Evolutionary conservation across 805 yeast species (phyloP).

Genomic region (Kazachstania bromeliacearum): DNA sequence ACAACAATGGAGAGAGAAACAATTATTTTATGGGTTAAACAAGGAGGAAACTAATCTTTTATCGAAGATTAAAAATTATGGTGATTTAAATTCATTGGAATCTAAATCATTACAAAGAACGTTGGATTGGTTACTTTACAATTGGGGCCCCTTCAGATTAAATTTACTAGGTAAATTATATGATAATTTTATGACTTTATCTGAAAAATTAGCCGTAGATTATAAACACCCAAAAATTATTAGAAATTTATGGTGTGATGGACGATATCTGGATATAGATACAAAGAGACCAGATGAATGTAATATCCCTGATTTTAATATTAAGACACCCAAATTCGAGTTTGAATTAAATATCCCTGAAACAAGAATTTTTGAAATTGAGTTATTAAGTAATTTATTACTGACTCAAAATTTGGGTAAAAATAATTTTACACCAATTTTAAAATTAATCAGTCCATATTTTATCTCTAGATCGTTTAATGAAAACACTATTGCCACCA

Average conservation of each 20-base stretch:
- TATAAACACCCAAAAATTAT: slow-evolving; percentile 48
- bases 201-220: slow-evolving; percentile 45
- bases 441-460: slow-evolving; percentile 38
- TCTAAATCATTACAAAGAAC: slow-evolving; percentile 32
- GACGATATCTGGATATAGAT: slow-evolving; percentile 23
- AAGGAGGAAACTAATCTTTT: slow-evolving; percentile 19
- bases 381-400: slow-evolving; percentile 38
- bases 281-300: slow-evolving; percentile 12
- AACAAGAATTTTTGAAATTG: slow-evolving; percentile 32
- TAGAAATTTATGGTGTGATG: slow-evolving; percentile 44
- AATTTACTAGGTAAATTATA: slow-evolving; percentile 42
- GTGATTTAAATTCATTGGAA: slow-evolving; percentile 33
- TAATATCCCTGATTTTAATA: slow-evolving; percentile 13
- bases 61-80: slow-evolving; percentile 29
- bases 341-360: slow-evolving; percentile 27
- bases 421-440: slow-evolving; percentile 31
- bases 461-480: slow-evolving; percentile 33
- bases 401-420: slow-evolving; percentile 44
- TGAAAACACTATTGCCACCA: slow-evolving; percentile 22
- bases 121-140: slow-evolving; percentile 35
- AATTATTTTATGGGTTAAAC: slow-evolving; percentile 22
- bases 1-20: slow-evolving; percentile 24
- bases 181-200: slow-evolving; percentile 44
- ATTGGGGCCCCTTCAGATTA: slow-evolving; percentile 35
- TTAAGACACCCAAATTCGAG: slow-evolving; percentile 18